Base-by-base conservation (phyloP, 2,329 filamentous ascomycete genomes). In the Onygenales sp. region DNA sequence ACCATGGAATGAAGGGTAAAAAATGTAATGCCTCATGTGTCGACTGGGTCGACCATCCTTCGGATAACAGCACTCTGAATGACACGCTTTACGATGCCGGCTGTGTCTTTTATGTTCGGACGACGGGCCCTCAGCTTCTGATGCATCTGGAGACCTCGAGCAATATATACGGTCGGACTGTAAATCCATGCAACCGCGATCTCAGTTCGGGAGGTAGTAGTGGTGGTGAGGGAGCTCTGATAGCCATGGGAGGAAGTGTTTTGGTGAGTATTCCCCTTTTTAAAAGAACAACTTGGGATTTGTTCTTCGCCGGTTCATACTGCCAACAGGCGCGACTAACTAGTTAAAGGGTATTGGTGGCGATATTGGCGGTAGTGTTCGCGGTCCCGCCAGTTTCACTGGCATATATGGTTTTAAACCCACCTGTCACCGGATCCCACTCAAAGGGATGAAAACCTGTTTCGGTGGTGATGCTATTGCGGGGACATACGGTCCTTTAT, bases 71-170 rank as follows among this genome's bases (percentile, higher is more conserved):
- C 0, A 74, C 77, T 0, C 69, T 86, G 9, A 78, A 86, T 0
- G 72, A 79, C 9, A 69, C 84, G 1, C 67, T 88, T 5, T 69
- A 79, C 27, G 72, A 74, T 17, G 72, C 81, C 0, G 85, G 85
- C 1, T 84, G 84, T 1, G 75, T 88, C 0, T 68, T 84, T 17
- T 85, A 86, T 59, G 78, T 79, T 59, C 87, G 87, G 67, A 87
- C 85, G 0, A 87, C 86, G 59, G 73, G 87, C 1, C 84, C 85
- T 1, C 78, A 82, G 55, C 78, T 78, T 0, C 66, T 82, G 54
- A 72, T 73, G 62, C 72, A 74, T 13, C 64, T 81, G 43, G 83
- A 86, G 61, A 77, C 74, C 3, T 73, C 79, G 44, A 85, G 82
- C 64, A 78, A 83, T 60, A 63, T 85, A 35, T 82, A 81, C 53